Conservation (phyloP, 352 stramenopile genomes). For the Aphanomyces stellatus region DNA sequence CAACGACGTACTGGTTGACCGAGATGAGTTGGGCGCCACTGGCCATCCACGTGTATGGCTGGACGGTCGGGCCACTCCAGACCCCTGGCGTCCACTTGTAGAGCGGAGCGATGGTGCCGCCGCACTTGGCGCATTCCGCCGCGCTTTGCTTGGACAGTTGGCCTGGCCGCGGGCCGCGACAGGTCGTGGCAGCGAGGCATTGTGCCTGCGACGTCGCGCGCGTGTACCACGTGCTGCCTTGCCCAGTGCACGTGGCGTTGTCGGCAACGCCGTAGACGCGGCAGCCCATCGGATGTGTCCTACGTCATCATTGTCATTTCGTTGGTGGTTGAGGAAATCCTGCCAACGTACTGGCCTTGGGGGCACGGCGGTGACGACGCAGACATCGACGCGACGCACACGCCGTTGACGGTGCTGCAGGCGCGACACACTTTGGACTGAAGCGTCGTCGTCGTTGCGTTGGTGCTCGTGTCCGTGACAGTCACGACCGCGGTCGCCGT, state of each 20-base stretch:
- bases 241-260: not conserved
- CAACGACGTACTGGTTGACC: not conserved
- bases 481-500: not conserved
- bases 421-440: not conserved
- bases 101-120: not conserved
- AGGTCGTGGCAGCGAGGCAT: not conserved
- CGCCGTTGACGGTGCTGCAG: not conserved
- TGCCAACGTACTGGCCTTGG: not conserved
- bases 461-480: not conserved
- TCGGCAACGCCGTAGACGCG: not conserved
- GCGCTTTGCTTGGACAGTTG: not conserved
- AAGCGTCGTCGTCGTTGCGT: not conserved
- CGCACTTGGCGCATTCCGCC: not conserved
- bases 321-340: not conserved
- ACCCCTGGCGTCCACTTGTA: not conserved
- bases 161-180: not conserved
- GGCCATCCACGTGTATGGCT: not conserved
- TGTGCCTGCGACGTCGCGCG: not conserved
- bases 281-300: not conserved
- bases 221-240: constrained; percentile 2
- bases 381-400: not conserved
- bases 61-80: not conserved
- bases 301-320: not conserved
- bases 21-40: not conserved
- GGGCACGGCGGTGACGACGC: not conserved